Percentiles rank a stretch among this genome's conserved stretches.
Conservation (phyloP, 2,329 filamentous ascomycete genomes). For the Phyllosticta citriasiana region DNA sequence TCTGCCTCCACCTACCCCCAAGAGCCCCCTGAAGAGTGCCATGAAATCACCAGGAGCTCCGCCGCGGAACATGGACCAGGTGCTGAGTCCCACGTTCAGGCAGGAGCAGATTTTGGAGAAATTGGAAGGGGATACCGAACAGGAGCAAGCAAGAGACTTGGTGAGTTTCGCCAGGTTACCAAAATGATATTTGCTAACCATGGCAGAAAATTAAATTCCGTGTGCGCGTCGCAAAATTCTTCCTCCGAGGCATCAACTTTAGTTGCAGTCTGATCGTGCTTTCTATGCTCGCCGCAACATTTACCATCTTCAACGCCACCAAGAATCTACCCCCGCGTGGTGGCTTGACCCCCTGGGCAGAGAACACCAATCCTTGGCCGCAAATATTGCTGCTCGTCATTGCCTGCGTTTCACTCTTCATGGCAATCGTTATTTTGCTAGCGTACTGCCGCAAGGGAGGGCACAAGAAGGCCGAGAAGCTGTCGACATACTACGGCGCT, state of each 20-base stretch:
- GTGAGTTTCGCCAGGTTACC: constrained; percentile 46
- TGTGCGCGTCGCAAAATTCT: constrained; percentile 86
- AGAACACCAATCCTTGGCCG: constrained; percentile 73
- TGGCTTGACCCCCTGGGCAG: constrained; percentile 75
- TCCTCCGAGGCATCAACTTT: constrained; percentile 93
- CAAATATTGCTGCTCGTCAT: constrained; percentile 75
- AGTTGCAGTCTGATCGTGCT: constrained; percentile 93
- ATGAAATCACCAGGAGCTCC: constrained; percentile 80
- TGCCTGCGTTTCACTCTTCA: constrained; percentile 67
- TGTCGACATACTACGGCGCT: constrained; percentile 88
- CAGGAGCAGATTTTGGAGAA: constrained; percentile 85
- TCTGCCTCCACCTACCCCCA: constrained; percentile 52
- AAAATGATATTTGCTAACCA: constrained; percentile 26
- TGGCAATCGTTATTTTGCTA: constrained; percentile 71
- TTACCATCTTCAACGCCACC: constrained; percentile 88
- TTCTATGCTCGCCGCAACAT: constrained; percentile 77
- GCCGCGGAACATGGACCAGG: constrained; percentile 57
- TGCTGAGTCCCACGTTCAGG: constrained; percentile 80
- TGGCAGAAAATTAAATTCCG: constrained; percentile 80
- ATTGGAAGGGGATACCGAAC: constrained; percentile 69
- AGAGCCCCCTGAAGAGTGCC: constrained; percentile 72
- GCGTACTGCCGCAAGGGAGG: constrained; percentile 79
- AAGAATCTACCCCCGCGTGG: constrained; percentile 64
- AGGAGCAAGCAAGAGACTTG: constrained; percentile 77
- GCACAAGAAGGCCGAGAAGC: constrained; percentile 81